Conservation (phyloP, 75 land plant species). For the Picea sitchensis region DNA sequence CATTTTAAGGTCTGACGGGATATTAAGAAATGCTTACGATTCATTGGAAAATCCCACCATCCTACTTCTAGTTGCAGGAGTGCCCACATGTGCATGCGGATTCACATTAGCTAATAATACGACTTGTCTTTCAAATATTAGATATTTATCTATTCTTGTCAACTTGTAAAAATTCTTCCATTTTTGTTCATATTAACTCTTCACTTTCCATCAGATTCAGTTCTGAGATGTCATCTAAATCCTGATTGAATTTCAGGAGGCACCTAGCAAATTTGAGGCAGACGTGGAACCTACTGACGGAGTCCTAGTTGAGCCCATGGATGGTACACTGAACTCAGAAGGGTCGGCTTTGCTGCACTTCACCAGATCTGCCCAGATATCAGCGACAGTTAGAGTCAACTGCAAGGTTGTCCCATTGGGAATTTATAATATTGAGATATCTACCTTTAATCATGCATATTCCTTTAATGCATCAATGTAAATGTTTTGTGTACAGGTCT, state of each 20-base stretch:
- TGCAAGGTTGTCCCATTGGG: constrained; percentile 71
- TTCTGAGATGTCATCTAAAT: background rate
- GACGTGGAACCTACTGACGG: constrained; percentile 65
- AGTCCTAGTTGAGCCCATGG: constrained; percentile 52
- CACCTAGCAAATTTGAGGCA: constrained; percentile 78
- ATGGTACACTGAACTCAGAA: constrained; percentile 55
- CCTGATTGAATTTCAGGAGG: constrained; percentile 61
- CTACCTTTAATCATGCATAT: background rate
- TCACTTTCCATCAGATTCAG: background rate
- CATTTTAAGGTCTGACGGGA: background rate
- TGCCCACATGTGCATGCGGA: background rate
- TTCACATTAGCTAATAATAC: background rate
- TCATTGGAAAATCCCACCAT: too few species aligned
- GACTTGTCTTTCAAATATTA: background rate
- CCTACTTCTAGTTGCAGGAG: background rate
- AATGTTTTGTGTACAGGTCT: constrained; percentile 50
- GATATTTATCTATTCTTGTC: background rate
- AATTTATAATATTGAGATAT: background rate
- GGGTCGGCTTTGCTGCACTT: constrained; percentile 72
- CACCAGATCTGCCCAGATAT: constrained; percentile 40
- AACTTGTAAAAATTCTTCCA: background rate
- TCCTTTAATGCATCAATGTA: background rate
- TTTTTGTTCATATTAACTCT: background rate
- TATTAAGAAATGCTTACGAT: background rate
- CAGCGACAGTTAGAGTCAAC: constrained; percentile 51